phyloP scores from a whole-genome alignment of 192 early-diverging fungal species.

The Backusella westeae region DNA sequence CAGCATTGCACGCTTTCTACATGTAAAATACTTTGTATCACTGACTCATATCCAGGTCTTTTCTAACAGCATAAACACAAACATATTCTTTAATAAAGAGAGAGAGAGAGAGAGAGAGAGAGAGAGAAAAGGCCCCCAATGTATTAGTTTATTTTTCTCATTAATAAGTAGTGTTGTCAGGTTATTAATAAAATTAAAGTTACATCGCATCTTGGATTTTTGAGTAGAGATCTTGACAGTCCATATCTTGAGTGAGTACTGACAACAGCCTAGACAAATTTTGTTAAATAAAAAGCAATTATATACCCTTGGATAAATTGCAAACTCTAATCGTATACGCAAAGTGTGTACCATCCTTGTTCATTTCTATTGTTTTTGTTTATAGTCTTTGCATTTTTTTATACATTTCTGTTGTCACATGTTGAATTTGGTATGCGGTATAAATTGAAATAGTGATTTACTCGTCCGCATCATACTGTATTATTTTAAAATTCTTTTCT shows the following conservation, averaged over 20 bases:
- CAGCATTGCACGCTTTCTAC: no score
- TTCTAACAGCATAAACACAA: neutral
- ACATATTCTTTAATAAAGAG: neutral
- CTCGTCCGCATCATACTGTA: neutral
- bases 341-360: neutral
- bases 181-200: neutral
- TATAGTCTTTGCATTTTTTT: neutral
- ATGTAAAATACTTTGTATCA: neutral
- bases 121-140: no score
- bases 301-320: no score
- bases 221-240: no score
- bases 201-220: no score
- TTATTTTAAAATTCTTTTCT: neutral
- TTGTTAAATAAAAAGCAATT: no score
- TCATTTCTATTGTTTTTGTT: neutral
- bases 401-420: conserved; percentile 5
- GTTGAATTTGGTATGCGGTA: neutral
- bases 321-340: neutral
- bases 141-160: no score
- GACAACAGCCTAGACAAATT: no score
- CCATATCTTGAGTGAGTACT: no score
- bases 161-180: no score
- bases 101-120: no score
- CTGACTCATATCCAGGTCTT: neutral
- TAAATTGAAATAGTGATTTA: neutral